These are phyloP conservation scores for Myriosclerotinia scirpicola DNA, from an alignment of 2,329 filamentous ascomycete species.

Conservation along the genomic window DNA sequence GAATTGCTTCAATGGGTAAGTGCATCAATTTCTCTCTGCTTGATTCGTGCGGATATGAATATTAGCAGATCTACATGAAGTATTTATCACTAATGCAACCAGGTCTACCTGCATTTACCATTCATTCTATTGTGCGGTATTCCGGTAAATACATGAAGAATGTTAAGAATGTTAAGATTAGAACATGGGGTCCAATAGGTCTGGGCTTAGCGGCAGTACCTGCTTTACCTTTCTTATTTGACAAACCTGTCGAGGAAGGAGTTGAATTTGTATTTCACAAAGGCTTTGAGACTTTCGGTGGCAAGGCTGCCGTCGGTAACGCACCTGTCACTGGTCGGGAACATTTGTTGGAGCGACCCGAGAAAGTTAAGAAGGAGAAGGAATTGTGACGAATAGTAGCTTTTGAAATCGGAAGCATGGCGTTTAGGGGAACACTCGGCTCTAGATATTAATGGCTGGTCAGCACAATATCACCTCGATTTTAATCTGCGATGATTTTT, in stretches of 20 bases:
- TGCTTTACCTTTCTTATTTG: slow-evolving; percentile 80
- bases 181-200: slow-evolving; percentile 90
- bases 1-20: slow-evolving; percentile 81
- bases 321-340: slow-evolving; percentile 56
- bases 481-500: neutral
- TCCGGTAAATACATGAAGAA: slow-evolving; percentile 83
- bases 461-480: slow-evolving; percentile 15
- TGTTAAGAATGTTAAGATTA: slow-evolving; percentile 69
- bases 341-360: slow-evolving; percentile 43
- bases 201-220: slow-evolving; percentile 77
- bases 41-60: neutral
- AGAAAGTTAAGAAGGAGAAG: slow-evolving; percentile 30
- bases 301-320: slow-evolving; percentile 54
- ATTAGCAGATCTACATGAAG: neutral
- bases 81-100: neutral
- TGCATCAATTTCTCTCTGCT: slow-evolving; percentile 65
- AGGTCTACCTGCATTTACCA: slow-evolving; percentile 36
- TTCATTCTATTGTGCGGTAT: slow-evolving; percentile 76
- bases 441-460: slow-evolving; percentile 5
- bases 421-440: slow-evolving; percentile 23
- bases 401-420: slow-evolving; percentile 18
- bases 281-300: slow-evolving; percentile 73
- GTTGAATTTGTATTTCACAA: slow-evolving; percentile 90
- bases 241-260: slow-evolving; percentile 87
- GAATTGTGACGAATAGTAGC: slow-evolving; percentile 27